phyloP scores from a whole-genome alignment of 1,139 yeast genomes.

The Diutina pseudorugosa region DNA sequence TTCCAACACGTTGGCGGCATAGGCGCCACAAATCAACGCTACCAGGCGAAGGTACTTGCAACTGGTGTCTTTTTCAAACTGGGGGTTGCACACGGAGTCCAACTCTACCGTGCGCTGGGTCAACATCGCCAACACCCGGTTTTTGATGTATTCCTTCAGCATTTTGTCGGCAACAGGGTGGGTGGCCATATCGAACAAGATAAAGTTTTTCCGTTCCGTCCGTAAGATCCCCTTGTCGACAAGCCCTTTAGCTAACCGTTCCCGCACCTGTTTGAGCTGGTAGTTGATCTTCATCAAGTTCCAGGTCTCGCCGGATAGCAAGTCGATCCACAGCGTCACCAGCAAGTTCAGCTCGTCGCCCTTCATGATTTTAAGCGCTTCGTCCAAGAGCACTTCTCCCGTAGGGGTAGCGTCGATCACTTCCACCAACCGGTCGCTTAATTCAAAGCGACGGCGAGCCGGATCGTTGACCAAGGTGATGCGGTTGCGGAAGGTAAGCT shows the following conservation, averaged over 20 bases:
- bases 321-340: conserved; percentile 88
- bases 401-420: conserved; percentile 79
- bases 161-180: conserved; percentile 87
- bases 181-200: conserved; percentile 95
- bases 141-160: conserved; percentile 69
- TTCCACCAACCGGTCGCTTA: conserved; percentile 78
- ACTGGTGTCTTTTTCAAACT: conserved; percentile 59
- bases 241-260: conserved; percentile 88
- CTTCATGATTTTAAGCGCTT: conserved; percentile 83
- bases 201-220: conserved; percentile 90
- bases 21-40: conserved; percentile 77
- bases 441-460: conserved; percentile 80
- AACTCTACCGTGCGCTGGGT: conserved; percentile 56
- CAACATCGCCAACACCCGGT: conserved; percentile 58
- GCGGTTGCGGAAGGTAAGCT: conserved; percentile 81
- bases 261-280: conserved; percentile 94
- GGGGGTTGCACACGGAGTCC: conserved; percentile 36
- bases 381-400: conserved; percentile 92
- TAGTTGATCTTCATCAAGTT: conserved; percentile 86
- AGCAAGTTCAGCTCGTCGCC: conserved; percentile 69
- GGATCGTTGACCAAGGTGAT: conserved; percentile 88
- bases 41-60: conserved; percentile 68
- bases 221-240: conserved; percentile 96
- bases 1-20: conserved; percentile 93
- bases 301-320: conserved; percentile 95